Evolutionary conservation across 2,329 filamentous ascomycete species (phyloP), one percentile per base, ranked within the genome.

Genomic region (Penicillium sp.): DNA sequence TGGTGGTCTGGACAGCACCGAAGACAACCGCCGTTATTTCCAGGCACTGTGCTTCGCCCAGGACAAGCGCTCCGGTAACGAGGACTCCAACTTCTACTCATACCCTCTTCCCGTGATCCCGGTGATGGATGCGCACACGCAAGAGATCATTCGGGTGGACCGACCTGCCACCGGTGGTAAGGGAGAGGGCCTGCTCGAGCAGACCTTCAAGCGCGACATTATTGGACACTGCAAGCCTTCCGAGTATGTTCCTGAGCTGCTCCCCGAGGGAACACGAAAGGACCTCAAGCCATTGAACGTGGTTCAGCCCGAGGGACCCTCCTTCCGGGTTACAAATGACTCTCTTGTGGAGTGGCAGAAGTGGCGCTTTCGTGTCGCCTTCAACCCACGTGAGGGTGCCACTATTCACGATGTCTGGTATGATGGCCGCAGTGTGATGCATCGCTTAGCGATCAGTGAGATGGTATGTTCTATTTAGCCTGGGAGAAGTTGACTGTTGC

Each of bases 251-350:
- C 76, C 76, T 1, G 75, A 78, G 65, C 73, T 87, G 2, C 73
- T 85, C 9, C 60, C 68, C 0, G 61, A 69, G 3, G 70, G 71
- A 2, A 70, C 68, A 6, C 76, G 84, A 12, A 73, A 77, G 42
- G 83, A 83, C 53, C 67, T 85, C 26, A 90, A 89, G 72, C 88
- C 88, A 5, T 82, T 92, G 66, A 84, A 90, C 62, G 85, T 93
- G 44, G 79, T 84, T 1, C 89, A 93, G 59, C 85, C 85, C 0
- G 83, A 89, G 27, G 88, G 88, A 0, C 81, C 87, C 0, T 88
- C 84, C 1, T 90, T 91, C 71, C 77, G 73, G 0, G 64, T 72
- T 27, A 71, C 68, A 2, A 63, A 72, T 2, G 68, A 72, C 22
- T 72, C 69, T 75, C 76, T 55, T 49, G 77, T 42, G 74, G 82